Evolutionary conservation across 306 rosid species (phyloP).

Genomic region (Cicer bijugum): DNA sequence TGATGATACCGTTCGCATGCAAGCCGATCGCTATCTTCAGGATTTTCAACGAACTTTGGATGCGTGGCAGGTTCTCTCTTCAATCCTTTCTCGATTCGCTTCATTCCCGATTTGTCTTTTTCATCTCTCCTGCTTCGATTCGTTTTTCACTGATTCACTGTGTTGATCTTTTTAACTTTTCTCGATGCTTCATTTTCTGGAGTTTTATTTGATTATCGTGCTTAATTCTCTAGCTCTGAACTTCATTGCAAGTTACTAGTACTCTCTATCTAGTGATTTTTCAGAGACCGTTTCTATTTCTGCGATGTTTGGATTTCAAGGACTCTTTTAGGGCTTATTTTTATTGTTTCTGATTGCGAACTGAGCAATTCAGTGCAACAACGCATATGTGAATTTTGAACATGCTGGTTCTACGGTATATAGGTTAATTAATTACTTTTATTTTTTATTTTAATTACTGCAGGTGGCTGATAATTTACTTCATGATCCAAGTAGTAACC

Average conservation of each 20-base stretch:
- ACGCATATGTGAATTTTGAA: constrained; percentile 36
- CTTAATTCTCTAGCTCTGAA: constrained; percentile 24
- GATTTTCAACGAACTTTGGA: constrained; percentile 93
- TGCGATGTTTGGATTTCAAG: constrained; percentile 27
- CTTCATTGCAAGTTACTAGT: constrained; percentile 15
- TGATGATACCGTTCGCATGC: constrained; percentile 80
- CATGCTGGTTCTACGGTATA: constrained; percentile 6
- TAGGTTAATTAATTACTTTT: background rate
- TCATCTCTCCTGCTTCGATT: constrained; percentile 23
- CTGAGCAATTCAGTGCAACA: constrained; percentile 24
- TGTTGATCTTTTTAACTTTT: background rate
- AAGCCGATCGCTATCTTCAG: constrained; percentile 99
- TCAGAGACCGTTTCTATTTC: constrained; percentile 25
- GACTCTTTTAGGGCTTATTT: constrained; percentile 41
- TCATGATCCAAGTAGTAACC: constrained; percentile 92
- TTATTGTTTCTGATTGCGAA: background rate
- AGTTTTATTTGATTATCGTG: constrained; percentile 16
- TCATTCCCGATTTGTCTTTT: background rate
- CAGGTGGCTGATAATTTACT: constrained; percentile 99
- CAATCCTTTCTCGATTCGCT: constrained; percentile 44
- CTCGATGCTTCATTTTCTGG: constrained; percentile 7
- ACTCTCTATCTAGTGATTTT: constrained; percentile 18
- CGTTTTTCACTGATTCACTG: background rate
- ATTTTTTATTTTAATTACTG: constrained; percentile 14
- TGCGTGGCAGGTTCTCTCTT: constrained; percentile 90